Conservation (phyloP, 208 protist species). For the Tritrichomonas foetus region DNA sequence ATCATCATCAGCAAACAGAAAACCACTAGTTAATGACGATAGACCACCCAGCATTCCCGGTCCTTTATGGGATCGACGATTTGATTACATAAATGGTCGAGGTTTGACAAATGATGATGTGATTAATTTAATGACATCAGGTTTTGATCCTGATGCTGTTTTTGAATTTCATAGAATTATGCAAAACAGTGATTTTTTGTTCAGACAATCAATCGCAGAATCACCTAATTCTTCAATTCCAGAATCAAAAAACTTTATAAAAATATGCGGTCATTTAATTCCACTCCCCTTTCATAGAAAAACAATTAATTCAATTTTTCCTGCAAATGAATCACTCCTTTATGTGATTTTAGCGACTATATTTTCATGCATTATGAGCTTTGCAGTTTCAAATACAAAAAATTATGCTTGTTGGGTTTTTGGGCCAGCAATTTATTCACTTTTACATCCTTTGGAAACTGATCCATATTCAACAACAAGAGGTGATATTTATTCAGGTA, state of each 20-base stretch:
- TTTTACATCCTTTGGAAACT: background rate
- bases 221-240: no score
- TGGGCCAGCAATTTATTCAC: background rate
- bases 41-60: background rate
- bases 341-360: background rate
- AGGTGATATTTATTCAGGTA: background rate
- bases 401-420: background rate
- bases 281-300: background rate
- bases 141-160: background rate
- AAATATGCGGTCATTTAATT: background rate
- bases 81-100: background rate
- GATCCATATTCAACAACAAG: conserved; percentile 1
- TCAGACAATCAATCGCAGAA: no score
- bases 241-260: no score
- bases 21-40: background rate
- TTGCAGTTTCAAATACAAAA: background rate
- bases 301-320: background rate
- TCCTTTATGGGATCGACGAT: background rate
- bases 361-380: background rate
- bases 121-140: background rate
- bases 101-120: background rate
- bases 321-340: background rate
- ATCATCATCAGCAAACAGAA: background rate
- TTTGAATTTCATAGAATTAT: background rate
- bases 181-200: background rate